These are phyloP conservation scores for Tulasnella sp. DNA, from an alignment of 768 basidiomycete genomes.

Conservation along the genomic window DNA sequence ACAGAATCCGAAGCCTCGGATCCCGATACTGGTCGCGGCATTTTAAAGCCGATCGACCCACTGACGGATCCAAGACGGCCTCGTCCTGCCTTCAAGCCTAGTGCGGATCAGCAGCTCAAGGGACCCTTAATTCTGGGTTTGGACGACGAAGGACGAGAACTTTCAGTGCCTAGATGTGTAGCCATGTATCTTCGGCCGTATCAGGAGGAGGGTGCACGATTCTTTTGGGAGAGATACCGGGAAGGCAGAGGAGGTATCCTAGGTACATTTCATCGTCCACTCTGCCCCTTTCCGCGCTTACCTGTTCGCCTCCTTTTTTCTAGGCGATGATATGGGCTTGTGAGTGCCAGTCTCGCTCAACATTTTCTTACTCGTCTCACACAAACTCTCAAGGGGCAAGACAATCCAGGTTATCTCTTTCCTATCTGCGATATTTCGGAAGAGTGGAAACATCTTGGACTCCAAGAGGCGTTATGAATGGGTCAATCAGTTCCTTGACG, in stretches of 20 bases:
- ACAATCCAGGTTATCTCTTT: constrained; percentile 91
- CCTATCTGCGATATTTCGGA: constrained; percentile 87
- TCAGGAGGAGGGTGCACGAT: constrained; percentile 79
- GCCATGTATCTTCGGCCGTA: constrained; percentile 88
- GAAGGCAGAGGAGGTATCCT: constrained; percentile 71
- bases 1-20: constrained; percentile 20
- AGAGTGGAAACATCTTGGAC: constrained; percentile 63
- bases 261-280: constrained; percentile 40
- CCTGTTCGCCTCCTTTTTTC: background rate
- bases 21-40: background rate
- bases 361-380: constrained; percentile 24
- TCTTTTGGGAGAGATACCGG: constrained; percentile 71
- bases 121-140: background rate
- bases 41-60: constrained; percentile 8
- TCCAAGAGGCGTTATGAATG: constrained; percentile 59
- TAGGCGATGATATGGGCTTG: constrained; percentile 84
- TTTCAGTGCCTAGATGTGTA: constrained; percentile 43
- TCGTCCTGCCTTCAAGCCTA: constrained; percentile 14
- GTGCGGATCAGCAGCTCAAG: constrained; percentile 20
- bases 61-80: constrained; percentile 13
- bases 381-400: constrained; percentile 54
- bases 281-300: background rate
- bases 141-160: background rate
- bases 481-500: constrained; percentile 51
- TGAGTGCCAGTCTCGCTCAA: constrained; percentile 38